A percentile compares a stretch with the other conserved stretches of the same genome.
Evolutionary conservation across 805 yeast genomes (phyloP).

Genomic region (Pichia membranifaciens): DNA sequence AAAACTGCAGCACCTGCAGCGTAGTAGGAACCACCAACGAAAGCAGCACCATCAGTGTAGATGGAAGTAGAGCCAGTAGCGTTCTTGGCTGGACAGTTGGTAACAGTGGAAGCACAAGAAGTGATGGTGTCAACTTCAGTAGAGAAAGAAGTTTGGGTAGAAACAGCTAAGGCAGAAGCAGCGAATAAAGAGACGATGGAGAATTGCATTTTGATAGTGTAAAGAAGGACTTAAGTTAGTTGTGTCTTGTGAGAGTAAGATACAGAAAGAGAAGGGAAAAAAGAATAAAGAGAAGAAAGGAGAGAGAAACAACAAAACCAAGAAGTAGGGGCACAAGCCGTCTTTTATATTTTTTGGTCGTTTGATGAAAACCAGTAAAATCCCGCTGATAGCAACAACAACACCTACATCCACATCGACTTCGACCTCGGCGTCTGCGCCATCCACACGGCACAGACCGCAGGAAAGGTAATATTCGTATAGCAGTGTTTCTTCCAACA

Average conservation of each 20-base stretch:
- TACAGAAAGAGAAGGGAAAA: neutral
- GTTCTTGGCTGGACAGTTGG: conserved; percentile 29
- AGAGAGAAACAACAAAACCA: neutral
- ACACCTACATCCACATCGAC: too few species aligned
- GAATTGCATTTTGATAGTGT: conserved; percentile 39
- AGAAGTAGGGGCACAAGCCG: neutral
- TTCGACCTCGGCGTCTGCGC: too few species aligned
- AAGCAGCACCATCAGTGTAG: conserved; percentile 15
- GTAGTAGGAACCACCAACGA: conserved; percentile 22
- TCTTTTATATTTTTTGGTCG: neutral
- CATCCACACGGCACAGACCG: too few species aligned
- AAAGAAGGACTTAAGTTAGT: conserved; percentile 23
- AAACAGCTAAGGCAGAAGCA: conserved; percentile 32
- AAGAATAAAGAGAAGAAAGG: neutral
- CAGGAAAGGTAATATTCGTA: too few species aligned
- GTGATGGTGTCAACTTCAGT: conserved; percentile 37
- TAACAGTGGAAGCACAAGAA: conserved; percentile 34
- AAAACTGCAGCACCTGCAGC: conserved; percentile 32
- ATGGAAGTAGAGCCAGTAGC: conserved; percentile 32
- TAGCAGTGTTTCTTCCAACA: too few species aligned
- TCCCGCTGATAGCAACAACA: too few species aligned
- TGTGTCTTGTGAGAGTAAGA: conserved; percentile 5
- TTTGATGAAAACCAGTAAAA: too few species aligned
- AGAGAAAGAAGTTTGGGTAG: conserved; percentile 16
- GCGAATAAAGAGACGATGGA: conserved; percentile 33